Evolutionary conservation across 441 rosid genomes (phyloP), one percentile per base, ranked within the genome.

Genomic region (Francoa sonchifolia): DNA sequence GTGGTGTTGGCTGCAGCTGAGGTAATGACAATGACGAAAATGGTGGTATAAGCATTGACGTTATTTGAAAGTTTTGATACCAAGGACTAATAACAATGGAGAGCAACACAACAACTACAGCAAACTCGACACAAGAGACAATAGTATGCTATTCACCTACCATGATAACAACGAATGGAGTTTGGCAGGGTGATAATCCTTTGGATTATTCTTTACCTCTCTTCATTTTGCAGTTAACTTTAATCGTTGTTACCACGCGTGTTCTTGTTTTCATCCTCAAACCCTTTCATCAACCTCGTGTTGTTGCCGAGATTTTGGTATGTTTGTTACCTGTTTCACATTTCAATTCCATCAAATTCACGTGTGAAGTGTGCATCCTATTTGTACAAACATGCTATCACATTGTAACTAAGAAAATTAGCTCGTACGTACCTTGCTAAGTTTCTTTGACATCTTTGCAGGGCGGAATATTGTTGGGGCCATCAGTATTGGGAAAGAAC

Each of bases 171-270:
- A 86, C 96, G 1, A 90, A 90, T 50, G 99, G 99, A 1, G 71
- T 90, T 9, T 90, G 99, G 96, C 96, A 83, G 55, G 99, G 99
- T 4, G 95, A 86, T 31, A 79, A 90, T 57, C 99, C 99, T 34
- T 65, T 90, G 9, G 94, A 90, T 50, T 86, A 71, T 45, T 73
- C 96, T 16, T 77, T 90, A 11, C 95, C 99, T 20, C 90, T 90
- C 57, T 90, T 90, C 69, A 81, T 90, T 49, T 58, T 90, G 52
- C 99, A 90, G 54, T 53, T 90, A 20, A 71, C 95, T 1, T 30
- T 90, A 65, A 74, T 90, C 12, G 90, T 90, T 8, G 53, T 70
- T 39, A 44, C 65, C 54, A 86, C 99, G 17, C 90, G 96, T n/a
- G 0, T 73, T 11, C 65, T 90, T 10, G 86, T 74, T 21, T 67